phyloP scores from a whole-genome alignment of 805 yeast genomes.

The Kuraishia molischiana region DNA sequence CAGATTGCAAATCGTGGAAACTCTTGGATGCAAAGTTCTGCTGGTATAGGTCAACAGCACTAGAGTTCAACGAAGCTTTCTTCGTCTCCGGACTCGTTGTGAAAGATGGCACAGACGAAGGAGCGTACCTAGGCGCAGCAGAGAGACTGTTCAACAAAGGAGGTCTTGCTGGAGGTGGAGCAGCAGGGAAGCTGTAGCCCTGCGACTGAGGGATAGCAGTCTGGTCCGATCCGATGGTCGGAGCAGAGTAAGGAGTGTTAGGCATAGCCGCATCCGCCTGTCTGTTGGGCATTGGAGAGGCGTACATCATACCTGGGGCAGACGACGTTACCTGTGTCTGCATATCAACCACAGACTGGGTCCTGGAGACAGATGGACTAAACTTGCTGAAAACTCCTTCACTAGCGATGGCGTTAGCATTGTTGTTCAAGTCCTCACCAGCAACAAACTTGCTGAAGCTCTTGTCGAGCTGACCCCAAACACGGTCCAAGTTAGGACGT shows the following conservation, averaged over 20 bases:
- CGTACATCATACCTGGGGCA: neutral
- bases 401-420: conserved; percentile 16
- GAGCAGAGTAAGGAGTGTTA: conserved; percentile 12
- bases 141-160: neutral
- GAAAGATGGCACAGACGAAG: neutral
- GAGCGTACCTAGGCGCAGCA: neutral
- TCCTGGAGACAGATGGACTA: conserved; percentile 60
- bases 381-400: conserved; percentile 62
- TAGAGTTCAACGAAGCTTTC: neutral
- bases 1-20: too few species aligned
- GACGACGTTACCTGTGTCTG: neutral
- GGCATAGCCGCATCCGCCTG: neutral
- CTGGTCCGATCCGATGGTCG: conserved; percentile 11
- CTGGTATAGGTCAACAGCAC: neutral
- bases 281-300: neutral
- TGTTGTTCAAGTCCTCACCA: conserved; percentile 59
- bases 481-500: conserved; percentile 59
- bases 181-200: neutral
- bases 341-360: conserved; percentile 30
- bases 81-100: neutral
- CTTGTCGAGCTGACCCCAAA: conserved; percentile 85
- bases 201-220: neutral
- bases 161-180: neutral
- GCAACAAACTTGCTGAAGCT: conserved; percentile 72
- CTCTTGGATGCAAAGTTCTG: too few species aligned